These are phyloP conservation scores for Hydnomerulius pinastri DNA, from an alignment of 768 basidiomycete genomes.

Conservation along the genomic window DNA sequence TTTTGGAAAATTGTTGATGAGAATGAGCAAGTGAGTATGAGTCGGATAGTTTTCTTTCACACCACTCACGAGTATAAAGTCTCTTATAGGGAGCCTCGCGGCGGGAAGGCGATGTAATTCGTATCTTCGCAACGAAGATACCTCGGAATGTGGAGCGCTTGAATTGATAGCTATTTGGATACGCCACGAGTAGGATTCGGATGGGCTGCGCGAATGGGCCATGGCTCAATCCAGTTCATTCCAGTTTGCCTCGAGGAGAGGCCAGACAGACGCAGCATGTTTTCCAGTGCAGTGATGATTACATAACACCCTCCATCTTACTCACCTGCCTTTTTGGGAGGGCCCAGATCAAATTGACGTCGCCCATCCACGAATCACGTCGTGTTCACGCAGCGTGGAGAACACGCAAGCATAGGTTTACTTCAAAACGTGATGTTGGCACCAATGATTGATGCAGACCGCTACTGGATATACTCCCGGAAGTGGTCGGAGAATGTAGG, in stretches of 20 bases:
- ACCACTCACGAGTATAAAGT: conserved; percentile 12
- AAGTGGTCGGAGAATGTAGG: conserved; percentile 6
- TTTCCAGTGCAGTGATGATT: conserved; percentile 10
- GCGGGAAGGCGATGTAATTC: conserved; percentile 28
- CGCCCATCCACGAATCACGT: conserved; percentile 1
- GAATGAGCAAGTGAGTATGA: conserved; percentile 14
- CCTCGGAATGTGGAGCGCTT: conserved; percentile 6
- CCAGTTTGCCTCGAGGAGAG: conserved; percentile 9
- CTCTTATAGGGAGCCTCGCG: conserved; percentile 26
- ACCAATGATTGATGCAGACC: neutral
- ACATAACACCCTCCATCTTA: conserved; percentile 21
- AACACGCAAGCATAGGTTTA: conserved; percentile 11
- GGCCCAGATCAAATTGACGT: conserved; percentile 7
- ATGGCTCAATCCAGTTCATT: conserved; percentile 11
- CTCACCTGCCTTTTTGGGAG: conserved; percentile 28
- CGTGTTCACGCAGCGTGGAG: conserved; percentile 25
- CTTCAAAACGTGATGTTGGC: conserved; percentile 6
- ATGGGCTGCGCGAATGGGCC: conserved; percentile 3
- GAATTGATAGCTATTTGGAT: neutral
- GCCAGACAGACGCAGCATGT: conserved; percentile 26
- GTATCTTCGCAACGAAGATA: conserved; percentile 16
- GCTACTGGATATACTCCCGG: neutral
- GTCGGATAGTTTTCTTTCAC: conserved; percentile 11
- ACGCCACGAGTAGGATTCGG: conserved; percentile 21
- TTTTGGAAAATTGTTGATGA: conserved; percentile 20